Conservation (phyloP, 2,329 filamentous ascomycete genomes). For the Mollisia scopiformis region DNA sequence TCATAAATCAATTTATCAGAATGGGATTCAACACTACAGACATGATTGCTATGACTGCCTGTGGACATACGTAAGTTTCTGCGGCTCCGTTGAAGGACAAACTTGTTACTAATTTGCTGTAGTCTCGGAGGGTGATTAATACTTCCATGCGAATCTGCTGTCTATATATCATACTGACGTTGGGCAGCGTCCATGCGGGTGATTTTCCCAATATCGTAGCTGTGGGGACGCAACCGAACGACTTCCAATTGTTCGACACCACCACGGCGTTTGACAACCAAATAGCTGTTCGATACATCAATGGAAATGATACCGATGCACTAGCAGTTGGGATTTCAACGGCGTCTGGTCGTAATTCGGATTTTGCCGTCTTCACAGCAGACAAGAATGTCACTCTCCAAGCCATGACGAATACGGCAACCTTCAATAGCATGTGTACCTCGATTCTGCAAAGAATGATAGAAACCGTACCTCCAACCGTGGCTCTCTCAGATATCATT, state of each 20-base stretch:
- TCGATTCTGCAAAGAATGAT: conserved; percentile 62
- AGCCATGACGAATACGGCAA: conserved; percentile 46
- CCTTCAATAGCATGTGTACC: conserved; percentile 52
- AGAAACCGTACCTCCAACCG: conserved; percentile 56
- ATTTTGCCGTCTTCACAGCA: conserved; percentile 57
- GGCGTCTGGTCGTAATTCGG: conserved; percentile 47
- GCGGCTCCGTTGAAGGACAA: too few species aligned
- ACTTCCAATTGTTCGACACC: conserved; percentile 52
- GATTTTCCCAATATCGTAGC: conserved; percentile 58
- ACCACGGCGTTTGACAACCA: conserved; percentile 58
- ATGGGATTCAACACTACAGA: conserved; percentile 59
- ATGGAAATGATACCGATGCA: conserved; percentile 55
- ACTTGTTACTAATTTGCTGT: too few species aligned
- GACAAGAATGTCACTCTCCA: conserved; percentile 59
- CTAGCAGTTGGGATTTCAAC: conserved; percentile 56
- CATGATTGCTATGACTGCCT: conserved; percentile 64
- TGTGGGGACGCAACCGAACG: conserved; percentile 41
- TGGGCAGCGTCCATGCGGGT: conserved; percentile 60
- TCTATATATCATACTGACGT: too few species aligned
- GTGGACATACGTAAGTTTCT: conserved; percentile 67
- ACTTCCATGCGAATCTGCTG: too few species aligned
- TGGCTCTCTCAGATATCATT: conserved; percentile 55
- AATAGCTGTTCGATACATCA: conserved; percentile 59
- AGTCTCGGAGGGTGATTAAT: too few species aligned
- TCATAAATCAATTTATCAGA: conserved; percentile 56